phyloP scores from a whole-genome alignment of 108 stramenopile species.

The Nannochloropsis gaditana region DNA sequence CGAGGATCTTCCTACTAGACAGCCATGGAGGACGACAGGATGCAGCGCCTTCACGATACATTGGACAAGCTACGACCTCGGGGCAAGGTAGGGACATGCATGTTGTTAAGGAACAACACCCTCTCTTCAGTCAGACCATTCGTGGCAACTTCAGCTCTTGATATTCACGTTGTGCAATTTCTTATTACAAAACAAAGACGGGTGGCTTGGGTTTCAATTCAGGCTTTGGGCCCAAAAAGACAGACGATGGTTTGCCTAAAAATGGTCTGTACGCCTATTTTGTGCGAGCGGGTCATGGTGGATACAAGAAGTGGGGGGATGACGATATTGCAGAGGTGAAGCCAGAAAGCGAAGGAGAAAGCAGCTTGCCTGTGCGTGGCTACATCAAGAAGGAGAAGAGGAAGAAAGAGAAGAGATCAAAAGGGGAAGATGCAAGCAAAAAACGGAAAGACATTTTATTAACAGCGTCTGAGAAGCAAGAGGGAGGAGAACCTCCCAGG shows the following conservation, averaged over 20 bases:
- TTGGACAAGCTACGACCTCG: conserved; percentile 6
- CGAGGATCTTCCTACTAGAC: neutral
- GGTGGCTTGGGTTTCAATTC: conserved; percentile 19
- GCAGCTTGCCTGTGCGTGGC: neutral
- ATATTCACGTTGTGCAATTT: neutral
- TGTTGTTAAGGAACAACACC: neutral
- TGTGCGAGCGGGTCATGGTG: neutral
- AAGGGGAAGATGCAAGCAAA: neutral
- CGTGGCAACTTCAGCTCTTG: neutral
- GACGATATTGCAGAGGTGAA: neutral
- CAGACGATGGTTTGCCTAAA: conserved; percentile 13
- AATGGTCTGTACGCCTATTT: neutral
- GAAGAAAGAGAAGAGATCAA: neutral
- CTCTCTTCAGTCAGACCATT: too few relatives aligned
- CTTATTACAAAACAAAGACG: neutral
- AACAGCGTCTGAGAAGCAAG: neutral
- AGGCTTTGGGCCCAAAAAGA: conserved; percentile 15
- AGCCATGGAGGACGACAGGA: conserved; percentile 15
- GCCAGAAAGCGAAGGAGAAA: neutral
- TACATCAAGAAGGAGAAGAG: neutral
- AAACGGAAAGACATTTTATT: neutral
- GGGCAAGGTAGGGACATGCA: neutral
- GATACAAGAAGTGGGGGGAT: neutral
- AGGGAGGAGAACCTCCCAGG: neutral
- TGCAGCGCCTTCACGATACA: conserved; percentile 24